Conservation (phyloP, 1,284 basidiomycete species). For the Cystobasidium pallidum region DNA sequence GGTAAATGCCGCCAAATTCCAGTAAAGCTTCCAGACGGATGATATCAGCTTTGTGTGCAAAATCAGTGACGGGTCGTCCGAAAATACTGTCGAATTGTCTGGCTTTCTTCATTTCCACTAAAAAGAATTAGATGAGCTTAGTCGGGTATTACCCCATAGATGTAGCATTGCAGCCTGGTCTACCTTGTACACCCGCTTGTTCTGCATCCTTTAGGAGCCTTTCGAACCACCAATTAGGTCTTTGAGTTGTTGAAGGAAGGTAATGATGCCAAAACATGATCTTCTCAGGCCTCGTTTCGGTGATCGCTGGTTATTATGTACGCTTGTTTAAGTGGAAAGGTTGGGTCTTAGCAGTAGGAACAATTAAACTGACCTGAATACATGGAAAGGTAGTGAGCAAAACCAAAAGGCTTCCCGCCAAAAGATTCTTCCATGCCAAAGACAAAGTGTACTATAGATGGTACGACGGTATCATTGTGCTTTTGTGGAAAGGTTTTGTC, state of each 20-base stretch:
- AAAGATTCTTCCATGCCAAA: constrained; percentile 49
- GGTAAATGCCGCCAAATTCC: constrained; percentile 60
- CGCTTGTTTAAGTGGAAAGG: too few species aligned
- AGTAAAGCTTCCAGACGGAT: constrained; percentile 56
- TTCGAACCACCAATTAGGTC: constrained; percentile 38
- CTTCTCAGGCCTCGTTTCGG: constrained; percentile 16
- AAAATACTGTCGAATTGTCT: constrained; percentile 47
- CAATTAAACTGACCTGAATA: constrained; percentile 19
- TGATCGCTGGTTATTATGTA: constrained; percentile 10
- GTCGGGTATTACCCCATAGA: background rate
- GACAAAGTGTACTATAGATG: constrained; percentile 41
- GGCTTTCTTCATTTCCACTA: constrained; percentile 43
- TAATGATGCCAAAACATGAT: constrained; percentile 40
- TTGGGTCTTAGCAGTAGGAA: too few species aligned
- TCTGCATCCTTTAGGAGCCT: constrained; percentile 10
- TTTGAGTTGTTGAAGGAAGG: constrained; percentile 8
- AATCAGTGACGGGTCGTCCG: constrained; percentile 53
- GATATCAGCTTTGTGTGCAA: constrained; percentile 59
- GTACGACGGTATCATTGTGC: constrained; percentile 18
- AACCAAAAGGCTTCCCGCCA: constrained; percentile 49
- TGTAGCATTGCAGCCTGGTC: background rate
- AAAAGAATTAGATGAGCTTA: background rate
- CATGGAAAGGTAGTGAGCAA: constrained; percentile 49
- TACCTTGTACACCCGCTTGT: background rate
- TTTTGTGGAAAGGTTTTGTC: background rate